Evolutionary conservation across 2,329 filamentous ascomycete species (phyloP).

Genomic region (Colletotrichum destructivum): DNA sequence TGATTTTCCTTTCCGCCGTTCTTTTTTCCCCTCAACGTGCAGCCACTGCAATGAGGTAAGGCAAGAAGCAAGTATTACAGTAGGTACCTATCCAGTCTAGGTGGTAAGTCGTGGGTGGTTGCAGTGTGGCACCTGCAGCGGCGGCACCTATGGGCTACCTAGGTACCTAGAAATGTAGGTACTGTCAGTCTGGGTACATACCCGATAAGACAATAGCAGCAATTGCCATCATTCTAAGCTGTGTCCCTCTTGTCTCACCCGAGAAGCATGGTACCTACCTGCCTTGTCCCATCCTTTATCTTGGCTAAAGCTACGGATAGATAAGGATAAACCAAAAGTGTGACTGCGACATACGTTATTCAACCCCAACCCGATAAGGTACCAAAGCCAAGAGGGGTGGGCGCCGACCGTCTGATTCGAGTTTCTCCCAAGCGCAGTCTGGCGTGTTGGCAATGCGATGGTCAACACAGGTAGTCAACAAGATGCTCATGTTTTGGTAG

Average conservation of each 20-base stretch:
- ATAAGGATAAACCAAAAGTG: constrained; percentile 14
- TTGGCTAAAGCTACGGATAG: constrained; percentile 4
- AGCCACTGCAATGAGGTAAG: constrained; percentile 10
- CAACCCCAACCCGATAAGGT: constrained; percentile 6
- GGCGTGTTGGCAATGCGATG: constrained; percentile 13
- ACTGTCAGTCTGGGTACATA: no score
- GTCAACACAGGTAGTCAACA: constrained; percentile 1
- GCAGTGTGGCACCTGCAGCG: constrained; percentile 8
- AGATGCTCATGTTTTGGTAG: constrained; percentile 4
- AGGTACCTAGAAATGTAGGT: no score
- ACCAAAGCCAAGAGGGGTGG: neutral
- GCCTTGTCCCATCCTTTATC: neutral
- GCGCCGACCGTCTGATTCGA: constrained; percentile 23
- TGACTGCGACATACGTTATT: constrained; percentile 1
- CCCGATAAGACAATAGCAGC: neutral
- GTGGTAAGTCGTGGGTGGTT: constrained; percentile 23
- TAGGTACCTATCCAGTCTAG: neutral
- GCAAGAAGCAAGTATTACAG: neutral
- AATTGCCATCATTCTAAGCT: constrained; percentile 14
- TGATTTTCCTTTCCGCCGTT: constrained; percentile 38
- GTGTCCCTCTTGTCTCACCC: constrained; percentile 32
- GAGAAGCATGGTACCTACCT: neutral
- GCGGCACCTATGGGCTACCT: neutral
- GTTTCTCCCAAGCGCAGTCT: constrained; percentile 1
- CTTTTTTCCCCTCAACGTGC: constrained; percentile 36